phyloP scores from a whole-genome alignment of 1,284 basidiomycete genomes.

The Cryptococcus amylolentus region DNA sequence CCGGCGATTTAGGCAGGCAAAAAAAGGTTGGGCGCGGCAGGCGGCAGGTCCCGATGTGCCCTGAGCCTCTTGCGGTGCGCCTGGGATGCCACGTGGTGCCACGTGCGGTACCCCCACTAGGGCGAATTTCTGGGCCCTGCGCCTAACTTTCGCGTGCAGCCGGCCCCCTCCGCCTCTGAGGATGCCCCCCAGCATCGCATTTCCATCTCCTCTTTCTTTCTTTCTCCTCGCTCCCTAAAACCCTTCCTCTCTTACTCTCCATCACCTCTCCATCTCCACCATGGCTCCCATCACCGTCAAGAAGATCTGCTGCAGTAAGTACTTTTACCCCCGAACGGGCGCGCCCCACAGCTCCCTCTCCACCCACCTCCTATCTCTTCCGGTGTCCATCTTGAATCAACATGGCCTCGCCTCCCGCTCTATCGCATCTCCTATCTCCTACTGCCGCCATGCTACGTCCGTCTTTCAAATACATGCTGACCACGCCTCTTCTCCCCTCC shows the following conservation, averaged over 20 bases:
- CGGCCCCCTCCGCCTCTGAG: no score
- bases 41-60: no score
- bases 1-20: no score
- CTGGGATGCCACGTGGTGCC: no score
- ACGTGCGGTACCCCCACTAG: no score
- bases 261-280: constrained; percentile 10
- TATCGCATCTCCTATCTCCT: not conserved
- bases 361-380: not conserved
- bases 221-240: not conserved
- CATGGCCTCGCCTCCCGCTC: not conserved
- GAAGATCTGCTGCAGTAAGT: constrained; percentile 88
- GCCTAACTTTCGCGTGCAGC: no score
- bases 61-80: no score
- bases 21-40: no score
- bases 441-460: not conserved
- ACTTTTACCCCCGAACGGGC: constrained; percentile 3
- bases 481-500: constrained; percentile 6
- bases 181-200: not conserved
- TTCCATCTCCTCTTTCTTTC: constrained; percentile 3
- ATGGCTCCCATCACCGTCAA: constrained; percentile 61
- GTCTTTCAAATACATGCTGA: constrained; percentile 11
- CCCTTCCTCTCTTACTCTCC: constrained; percentile 2
- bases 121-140: no score
- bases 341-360: constrained; percentile 1
- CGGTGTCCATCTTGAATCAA: constrained; percentile 10